Evolutionary conservation across 2,329 filamentous ascomycete species (phyloP).

Genomic region (Scedosporium boydii): DNA sequence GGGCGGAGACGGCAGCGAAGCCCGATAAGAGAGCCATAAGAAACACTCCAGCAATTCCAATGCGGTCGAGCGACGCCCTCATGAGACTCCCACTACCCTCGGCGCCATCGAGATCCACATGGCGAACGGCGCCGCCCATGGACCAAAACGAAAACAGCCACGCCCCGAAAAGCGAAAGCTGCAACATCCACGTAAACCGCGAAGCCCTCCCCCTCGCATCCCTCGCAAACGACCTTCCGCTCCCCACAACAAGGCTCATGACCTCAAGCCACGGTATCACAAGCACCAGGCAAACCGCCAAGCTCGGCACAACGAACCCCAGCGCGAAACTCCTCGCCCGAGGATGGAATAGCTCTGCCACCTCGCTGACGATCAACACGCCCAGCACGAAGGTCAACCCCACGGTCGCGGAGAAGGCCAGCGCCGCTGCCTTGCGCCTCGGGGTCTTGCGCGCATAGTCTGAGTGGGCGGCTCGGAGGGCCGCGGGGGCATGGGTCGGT

Average conservation of each 20-base stretch:
- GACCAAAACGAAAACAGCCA: slow-evolving; percentile 76
- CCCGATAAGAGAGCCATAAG: slow-evolving; percentile 83
- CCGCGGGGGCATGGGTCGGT: slow-evolving; percentile 51
- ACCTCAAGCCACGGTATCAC: slow-evolving; percentile 74
- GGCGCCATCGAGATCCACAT: not conserved
- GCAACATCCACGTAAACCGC: slow-evolving; percentile 54
- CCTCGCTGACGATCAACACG: slow-evolving; percentile 75
- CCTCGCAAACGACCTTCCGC: slow-evolving; percentile 54
- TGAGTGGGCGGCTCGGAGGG: slow-evolving; percentile 48
- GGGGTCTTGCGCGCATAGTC: slow-evolving; percentile 45
- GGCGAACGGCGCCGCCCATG: slow-evolving; percentile 43
- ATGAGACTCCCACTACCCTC: slow-evolving; percentile 17
- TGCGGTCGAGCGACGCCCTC: slow-evolving; percentile 52
- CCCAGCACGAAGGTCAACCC: slow-evolving; percentile 69
- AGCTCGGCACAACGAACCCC: slow-evolving; percentile 56
- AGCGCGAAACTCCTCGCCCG: slow-evolving; percentile 59
- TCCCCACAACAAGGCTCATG: slow-evolving; percentile 48
- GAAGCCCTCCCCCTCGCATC: slow-evolving; percentile 46
- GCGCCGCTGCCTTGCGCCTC: slow-evolving; percentile 43
- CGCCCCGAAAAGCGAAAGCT: slow-evolving; percentile 48
- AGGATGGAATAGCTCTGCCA: slow-evolving; percentile 64
- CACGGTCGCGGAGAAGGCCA: slow-evolving; percentile 67
- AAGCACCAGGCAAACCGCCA: slow-evolving; percentile 64
- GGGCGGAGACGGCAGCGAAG: slow-evolving; percentile 78
- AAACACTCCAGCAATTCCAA: slow-evolving; percentile 77